A percentile compares a stretch with the other conserved stretches of the same genome.
phyloP scores from a whole-genome alignment of 306 rosid genomes.

The Fragaria iinumae region DNA sequence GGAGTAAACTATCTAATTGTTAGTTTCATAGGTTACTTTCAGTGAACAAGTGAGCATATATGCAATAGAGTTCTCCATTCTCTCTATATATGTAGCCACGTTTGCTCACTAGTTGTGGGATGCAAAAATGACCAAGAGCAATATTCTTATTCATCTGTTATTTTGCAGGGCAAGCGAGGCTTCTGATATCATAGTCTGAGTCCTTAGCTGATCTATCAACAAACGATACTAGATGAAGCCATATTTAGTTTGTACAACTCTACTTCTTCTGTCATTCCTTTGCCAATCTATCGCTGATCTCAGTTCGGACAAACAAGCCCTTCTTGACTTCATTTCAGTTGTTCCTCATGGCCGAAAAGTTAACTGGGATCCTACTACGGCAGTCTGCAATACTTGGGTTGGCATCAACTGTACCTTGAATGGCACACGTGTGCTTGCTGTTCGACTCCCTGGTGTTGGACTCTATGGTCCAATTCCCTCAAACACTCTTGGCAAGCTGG shows the following conservation, averaged over 20 bases:
- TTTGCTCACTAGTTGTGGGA: neutral
- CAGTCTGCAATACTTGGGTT: conserved; percentile 71
- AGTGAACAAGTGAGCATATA: neutral
- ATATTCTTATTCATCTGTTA: conserved; percentile 24
- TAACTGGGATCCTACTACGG: conserved; percentile 55
- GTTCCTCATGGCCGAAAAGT: conserved; percentile 71
- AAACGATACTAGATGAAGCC: conserved; percentile 49
- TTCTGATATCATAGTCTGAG: conserved; percentile 27
- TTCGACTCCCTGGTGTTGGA: conserved; percentile 75
- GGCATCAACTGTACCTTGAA: conserved; percentile 63
- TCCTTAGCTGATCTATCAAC: conserved; percentile 24
- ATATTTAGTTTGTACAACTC: conserved; percentile 21
- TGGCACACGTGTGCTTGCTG: conserved; percentile 44
- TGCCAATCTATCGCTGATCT: conserved; percentile 47
- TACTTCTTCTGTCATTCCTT: conserved; percentile 38
- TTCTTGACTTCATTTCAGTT: conserved; percentile 60
- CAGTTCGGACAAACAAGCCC: conserved; percentile 73
- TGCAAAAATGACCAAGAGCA: conserved; percentile 11
- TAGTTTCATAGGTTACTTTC: neutral
- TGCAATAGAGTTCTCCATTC: neutral
- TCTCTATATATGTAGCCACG: conserved; percentile 18
- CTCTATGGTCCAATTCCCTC: conserved; percentile 58
- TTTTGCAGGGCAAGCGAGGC: conserved; percentile 44
- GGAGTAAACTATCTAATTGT: neutral
- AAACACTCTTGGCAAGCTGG: conserved; percentile 65